Base-by-base conservation (phyloP, 371 early-diverging fungal species). In the Nematocida ausubeli region DNA sequence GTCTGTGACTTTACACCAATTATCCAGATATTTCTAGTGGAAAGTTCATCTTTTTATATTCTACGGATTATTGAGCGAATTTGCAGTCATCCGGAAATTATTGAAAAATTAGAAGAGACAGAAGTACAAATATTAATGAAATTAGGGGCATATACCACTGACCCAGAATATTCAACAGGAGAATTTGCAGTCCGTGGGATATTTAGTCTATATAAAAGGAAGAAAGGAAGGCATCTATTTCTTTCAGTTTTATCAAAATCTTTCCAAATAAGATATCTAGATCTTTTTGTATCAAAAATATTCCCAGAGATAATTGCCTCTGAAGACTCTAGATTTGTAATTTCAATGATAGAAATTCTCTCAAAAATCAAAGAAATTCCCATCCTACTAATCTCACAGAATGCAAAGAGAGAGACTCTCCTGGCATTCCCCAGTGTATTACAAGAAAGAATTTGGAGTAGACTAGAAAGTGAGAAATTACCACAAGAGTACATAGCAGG, bases 201-300 rank as follows among this genome's bases (percentile, higher is more conserved):
- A 34, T 60, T 60, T 4, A 24, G 37, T 1, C 37, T 60, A 12
- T 60, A 60, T 28, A 60, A 54, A 3, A 54, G 60, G 24, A 24
- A 60, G 35, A 60, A 35, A 34, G 28, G 39, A 22, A 24, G 35
- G 12, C 35, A 28, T 0, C 12, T 37, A 16, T 60, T 35, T 60
- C 60, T 60, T 28, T 28, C 60, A 19, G 37, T 34, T 1, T 14
- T 60, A 39, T 34, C 39, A 39, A 37, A 60, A 37, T 12, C 37
- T 12, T 60, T 60, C 35, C 60, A 60, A 28, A 60, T 60, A 35
- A 14, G 60, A 24, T 60, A 60, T 28, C 32, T 60, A 35, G 60
- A 60, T 2, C 39, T 60, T 16, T 60, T 60, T 37, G 37, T 60
- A 32, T 60, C 60, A 24, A 60, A 60, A 37, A 39, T 60, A 32